Evolutionary conservation across 257 asterid species (phyloP), one percentile per base, ranked within the genome.

Genomic region (Solanum appendiculatum): DNA sequence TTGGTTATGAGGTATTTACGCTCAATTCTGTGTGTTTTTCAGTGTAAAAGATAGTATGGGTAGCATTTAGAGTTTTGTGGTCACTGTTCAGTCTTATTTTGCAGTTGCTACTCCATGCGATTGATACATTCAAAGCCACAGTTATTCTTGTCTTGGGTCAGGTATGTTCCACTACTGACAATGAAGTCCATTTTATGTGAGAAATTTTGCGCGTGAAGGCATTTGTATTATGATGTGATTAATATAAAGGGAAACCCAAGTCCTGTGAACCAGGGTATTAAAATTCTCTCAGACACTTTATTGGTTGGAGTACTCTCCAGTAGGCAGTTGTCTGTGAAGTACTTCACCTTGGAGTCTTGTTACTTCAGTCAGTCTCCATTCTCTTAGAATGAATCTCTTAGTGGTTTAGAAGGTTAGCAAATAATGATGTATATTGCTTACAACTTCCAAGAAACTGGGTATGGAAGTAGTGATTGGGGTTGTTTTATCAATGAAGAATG

Each of bases 91-190:
- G 70, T 56, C 13, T 23, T 85, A 69, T 86, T 75, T 64, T 90
- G 89, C 97, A 97, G 99, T 90, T 97, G 95, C 94, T 97, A 92
- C 95, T 95, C 83, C 98, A 96, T 89, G 98, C 99, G 44, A 97
- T 97, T 87, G 97, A 95, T 72, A 92, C 95, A 3, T 93, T 97
- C 88, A 92, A 90, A 36, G 99, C 97, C 87, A 89, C 94, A 37
- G 99, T 97, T 82, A 94, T 97, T 88, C 95, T 97, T 72, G 99
- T 97, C 88, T 90, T 96, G 92, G 99, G 99, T 80, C 99, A 95
- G 99, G 99, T 97, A 93, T 84, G 69, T 81, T 68, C 54, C 87
- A 86, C 48, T 78, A 70, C 66, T 40, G 39, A 66, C 82, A 82
- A 25, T 58, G 39, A 44, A 77, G n/a, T 42, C 23, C 37, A 42